phyloP scores from a whole-genome alignment of 1,284 basidiomycete species.

The Ganoderma leucocontextum region DNA sequence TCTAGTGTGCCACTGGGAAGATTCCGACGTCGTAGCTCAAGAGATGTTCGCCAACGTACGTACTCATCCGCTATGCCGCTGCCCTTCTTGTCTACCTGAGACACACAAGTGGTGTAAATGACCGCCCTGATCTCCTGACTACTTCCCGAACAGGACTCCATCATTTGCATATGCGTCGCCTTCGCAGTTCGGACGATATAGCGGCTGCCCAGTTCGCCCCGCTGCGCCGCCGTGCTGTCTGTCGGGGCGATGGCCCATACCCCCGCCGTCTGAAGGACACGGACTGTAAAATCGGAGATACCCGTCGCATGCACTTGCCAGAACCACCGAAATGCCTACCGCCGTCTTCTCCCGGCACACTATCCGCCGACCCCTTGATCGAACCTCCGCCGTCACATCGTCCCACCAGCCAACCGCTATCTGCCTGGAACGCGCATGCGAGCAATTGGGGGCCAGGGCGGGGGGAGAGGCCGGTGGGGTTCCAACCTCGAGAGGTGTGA shows the following conservation, averaged over 20 bases:
- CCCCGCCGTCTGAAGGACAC: slow-evolving; percentile 26
- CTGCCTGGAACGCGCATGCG: slow-evolving; percentile 2
- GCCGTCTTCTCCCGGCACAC: slow-evolving; percentile 15
- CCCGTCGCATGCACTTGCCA: slow-evolving; percentile 27
- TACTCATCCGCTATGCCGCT: slow-evolving; percentile 32
- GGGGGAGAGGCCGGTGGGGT: slow-evolving; percentile 1
- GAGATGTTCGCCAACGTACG: slow-evolving; percentile 74
- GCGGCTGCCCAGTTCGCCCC: slow-evolving; percentile 23
- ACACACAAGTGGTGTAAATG: not conserved
- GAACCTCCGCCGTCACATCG: slow-evolving; percentile 15
- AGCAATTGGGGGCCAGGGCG: slow-evolving; percentile 12
- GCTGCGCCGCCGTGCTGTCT: slow-evolving; percentile 21
- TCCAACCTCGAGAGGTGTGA: slow-evolving; percentile 3
- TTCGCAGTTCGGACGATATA: slow-evolving; percentile 68
- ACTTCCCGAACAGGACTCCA: slow-evolving; percentile 59
- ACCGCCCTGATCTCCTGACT: slow-evolving; percentile 22
- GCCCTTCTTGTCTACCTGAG: not conserved
- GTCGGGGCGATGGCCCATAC: slow-evolving; percentile 24
- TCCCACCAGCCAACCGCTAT: not conserved
- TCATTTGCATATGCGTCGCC: slow-evolving; percentile 81
- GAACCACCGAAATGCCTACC: slow-evolving; percentile 8
- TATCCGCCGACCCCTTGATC: slow-evolving; percentile 22
- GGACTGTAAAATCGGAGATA: slow-evolving; percentile 37
- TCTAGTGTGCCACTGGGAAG: slow-evolving; percentile 80
- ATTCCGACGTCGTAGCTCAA: slow-evolving; percentile 72